These are phyloP conservation scores for Anaeromyces robustus DNA, from an alignment of 192 early-diverging fungal genomes.

Conservation along the genomic window DNA sequence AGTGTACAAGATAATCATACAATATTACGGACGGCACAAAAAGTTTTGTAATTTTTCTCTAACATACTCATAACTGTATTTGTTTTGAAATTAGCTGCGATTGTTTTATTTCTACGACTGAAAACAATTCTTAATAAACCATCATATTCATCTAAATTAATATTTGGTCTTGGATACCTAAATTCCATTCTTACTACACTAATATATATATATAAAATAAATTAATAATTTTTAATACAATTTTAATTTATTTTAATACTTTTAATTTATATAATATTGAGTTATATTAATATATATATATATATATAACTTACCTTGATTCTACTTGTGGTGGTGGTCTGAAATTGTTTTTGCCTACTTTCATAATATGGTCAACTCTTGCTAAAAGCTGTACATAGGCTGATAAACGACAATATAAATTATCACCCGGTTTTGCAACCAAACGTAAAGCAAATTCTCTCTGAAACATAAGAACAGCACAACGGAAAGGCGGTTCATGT, in stretches of 20 bases:
- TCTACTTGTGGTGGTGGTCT: constrained; percentile 94
- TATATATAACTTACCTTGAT: constrained; percentile 14
- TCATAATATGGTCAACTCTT: constrained; percentile 94
- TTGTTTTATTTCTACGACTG: constrained; percentile 85
- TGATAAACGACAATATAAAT: constrained; percentile 75
- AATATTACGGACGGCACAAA: constrained; percentile 61
- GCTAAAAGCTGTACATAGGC: constrained; percentile 89
- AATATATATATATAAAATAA: background rate
- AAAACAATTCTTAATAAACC: constrained; percentile 87
- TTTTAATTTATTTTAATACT: too few relatives aligned
- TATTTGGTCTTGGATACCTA: constrained; percentile 79
- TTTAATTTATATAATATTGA: too few relatives aligned
- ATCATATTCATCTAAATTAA: constrained; percentile 94
- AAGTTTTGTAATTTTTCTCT: constrained; percentile 93
- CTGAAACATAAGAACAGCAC: constrained; percentile 97
- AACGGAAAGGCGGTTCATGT: constrained; percentile 59
- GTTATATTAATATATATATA: too few relatives aligned
- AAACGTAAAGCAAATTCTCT: constrained; percentile 93
- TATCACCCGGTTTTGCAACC: constrained; percentile 85
- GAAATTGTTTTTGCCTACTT: constrained; percentile 96
- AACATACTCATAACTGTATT: constrained; percentile 73
- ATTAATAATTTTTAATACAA: background rate
- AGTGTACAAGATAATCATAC: constrained; percentile 12
- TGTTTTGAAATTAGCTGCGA: constrained; percentile 80
- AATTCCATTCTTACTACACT: constrained; percentile 91